phyloP scores from a whole-genome alignment of 2,329 filamentous ascomycete species.

The Dactylellina drechsleri region DNA sequence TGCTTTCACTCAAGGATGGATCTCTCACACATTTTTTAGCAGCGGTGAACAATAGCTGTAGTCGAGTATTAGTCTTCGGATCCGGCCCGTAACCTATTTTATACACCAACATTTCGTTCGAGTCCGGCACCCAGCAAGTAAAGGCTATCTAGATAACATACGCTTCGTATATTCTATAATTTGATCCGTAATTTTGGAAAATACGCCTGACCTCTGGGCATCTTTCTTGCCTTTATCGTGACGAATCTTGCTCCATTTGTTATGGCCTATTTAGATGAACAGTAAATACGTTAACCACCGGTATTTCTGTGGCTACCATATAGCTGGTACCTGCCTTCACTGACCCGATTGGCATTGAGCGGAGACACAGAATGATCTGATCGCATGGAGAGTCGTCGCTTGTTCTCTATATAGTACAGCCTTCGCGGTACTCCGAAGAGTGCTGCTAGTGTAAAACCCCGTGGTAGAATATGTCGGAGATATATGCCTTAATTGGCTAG shows the following conservation, averaged over 20 bases:
- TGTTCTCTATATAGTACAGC: constrained; percentile 2
- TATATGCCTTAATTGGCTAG: constrained; percentile 22
- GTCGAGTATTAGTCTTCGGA: constrained; percentile 44
- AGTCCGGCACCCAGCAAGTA: background rate
- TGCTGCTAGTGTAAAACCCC: background rate
- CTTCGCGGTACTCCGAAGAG: constrained; percentile 7
- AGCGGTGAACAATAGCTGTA: constrained; percentile 35
- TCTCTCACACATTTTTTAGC: constrained; percentile 49
- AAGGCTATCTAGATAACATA: constrained; percentile 2
- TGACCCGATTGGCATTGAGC: constrained; percentile 49
- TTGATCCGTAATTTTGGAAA: constrained; percentile 74
- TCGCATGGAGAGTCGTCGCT: background rate
- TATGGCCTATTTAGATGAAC: constrained; percentile 71
- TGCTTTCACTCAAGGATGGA: background rate
- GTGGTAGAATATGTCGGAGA: background rate
- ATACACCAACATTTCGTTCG: background rate
- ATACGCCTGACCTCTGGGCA: constrained; percentile 77
- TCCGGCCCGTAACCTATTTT: constrained; percentile 45
- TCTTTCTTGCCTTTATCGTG: constrained; percentile 93
- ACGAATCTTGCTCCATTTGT: constrained; percentile 94
- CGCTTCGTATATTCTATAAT: constrained; percentile 66
- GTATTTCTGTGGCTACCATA: constrained; percentile 57
- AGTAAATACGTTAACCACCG: constrained; percentile 60
- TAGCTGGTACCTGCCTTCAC: constrained; percentile 40
- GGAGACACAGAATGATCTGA: constrained; percentile 34